Percentiles rank a stretch among this genome's conserved stretches.
These are phyloP conservation scores for Dendrocalamus latiflorus DNA, from an alignment of 202 grass and related monocot species.

Conservation along the genomic window DNA sequence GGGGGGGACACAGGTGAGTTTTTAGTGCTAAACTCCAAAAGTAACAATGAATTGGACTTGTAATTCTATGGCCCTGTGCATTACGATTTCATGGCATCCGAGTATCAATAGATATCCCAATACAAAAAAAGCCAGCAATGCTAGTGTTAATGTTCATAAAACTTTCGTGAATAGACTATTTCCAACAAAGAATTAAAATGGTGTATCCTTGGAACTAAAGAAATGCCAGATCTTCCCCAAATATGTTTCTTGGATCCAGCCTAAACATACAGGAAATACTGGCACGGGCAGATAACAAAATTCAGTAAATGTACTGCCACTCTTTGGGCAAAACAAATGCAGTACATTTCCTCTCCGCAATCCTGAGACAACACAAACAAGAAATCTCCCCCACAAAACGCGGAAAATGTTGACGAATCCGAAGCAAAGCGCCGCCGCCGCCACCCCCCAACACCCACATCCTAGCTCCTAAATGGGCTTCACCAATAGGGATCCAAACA, in stretches of 20 bases:
- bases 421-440: too few relatives aligned
- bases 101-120: neutral
- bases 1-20: slow-evolving; percentile 6
- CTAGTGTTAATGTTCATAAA: neutral
- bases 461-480: too few relatives aligned
- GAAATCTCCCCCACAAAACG: too few relatives aligned
- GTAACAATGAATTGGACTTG: neutral
- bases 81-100: neutral
- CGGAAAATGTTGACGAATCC: too few relatives aligned
- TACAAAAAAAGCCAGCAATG: neutral
- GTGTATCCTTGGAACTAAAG: neutral
- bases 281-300: too few relatives aligned
- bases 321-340: too few relatives aligned
- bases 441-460: too few relatives aligned
- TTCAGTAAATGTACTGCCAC: too few relatives aligned
- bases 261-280: too few relatives aligned
- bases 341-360: too few relatives aligned
- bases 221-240: neutral
- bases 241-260: neutral
- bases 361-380: too few relatives aligned
- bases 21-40: neutral
- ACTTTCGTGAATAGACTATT: neutral
- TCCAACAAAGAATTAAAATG: neutral
- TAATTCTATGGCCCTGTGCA: neutral
- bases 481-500: neutral